phyloP scores from a whole-genome alignment of 768 basidiomycete genomes.

The Imleria badia region DNA sequence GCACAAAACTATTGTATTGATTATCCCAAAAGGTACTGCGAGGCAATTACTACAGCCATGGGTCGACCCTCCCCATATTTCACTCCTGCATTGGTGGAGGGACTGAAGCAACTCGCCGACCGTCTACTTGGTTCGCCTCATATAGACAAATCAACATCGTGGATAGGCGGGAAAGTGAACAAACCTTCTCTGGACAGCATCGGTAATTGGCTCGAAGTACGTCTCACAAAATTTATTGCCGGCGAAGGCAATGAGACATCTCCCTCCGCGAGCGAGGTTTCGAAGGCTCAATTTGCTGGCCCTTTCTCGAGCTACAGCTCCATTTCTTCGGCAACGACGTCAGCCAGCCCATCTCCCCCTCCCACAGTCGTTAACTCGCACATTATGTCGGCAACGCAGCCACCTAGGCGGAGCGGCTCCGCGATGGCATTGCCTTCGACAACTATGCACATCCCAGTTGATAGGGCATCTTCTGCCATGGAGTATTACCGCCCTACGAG shows the following conservation, averaged over 20 bases:
- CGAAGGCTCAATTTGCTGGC: slow-evolving; percentile 51
- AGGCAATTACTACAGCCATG: slow-evolving; percentile 75
- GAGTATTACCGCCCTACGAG: slow-evolving; percentile 58
- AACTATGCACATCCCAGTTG: slow-evolving; percentile 53
- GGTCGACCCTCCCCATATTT: slow-evolving; percentile 64
- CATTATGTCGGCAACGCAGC: slow-evolving; percentile 35
- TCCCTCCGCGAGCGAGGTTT: slow-evolving; percentile 35
- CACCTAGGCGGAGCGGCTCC: slow-evolving; percentile 65
- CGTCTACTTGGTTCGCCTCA: slow-evolving; percentile 72
- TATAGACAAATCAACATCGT: slow-evolving; percentile 75
- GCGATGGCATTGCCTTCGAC: slow-evolving; percentile 58
- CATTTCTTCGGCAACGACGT: slow-evolving; percentile 79
- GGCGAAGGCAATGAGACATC: slow-evolving; percentile 70
- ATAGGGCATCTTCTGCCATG: slow-evolving; percentile 77
- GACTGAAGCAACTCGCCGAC: slow-evolving; percentile 76
- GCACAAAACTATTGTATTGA: slow-evolving; percentile 1
- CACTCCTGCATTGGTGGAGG: slow-evolving; percentile 63
- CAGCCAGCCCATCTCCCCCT: slow-evolving; percentile 75
- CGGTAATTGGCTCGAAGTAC: slow-evolving; percentile 88
- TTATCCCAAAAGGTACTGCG: slow-evolving; percentile 72
- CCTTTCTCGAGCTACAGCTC: slow-evolving; percentile 93
- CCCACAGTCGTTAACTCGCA: slow-evolving; percentile 47
- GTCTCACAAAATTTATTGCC: slow-evolving; percentile 92
- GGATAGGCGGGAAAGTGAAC: slow-evolving; percentile 83
- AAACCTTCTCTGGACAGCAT: slow-evolving; percentile 92